Base-by-base conservation (phyloP, 192 early-diverging fungal genomes). In the Paraglomus occultum region DNA sequence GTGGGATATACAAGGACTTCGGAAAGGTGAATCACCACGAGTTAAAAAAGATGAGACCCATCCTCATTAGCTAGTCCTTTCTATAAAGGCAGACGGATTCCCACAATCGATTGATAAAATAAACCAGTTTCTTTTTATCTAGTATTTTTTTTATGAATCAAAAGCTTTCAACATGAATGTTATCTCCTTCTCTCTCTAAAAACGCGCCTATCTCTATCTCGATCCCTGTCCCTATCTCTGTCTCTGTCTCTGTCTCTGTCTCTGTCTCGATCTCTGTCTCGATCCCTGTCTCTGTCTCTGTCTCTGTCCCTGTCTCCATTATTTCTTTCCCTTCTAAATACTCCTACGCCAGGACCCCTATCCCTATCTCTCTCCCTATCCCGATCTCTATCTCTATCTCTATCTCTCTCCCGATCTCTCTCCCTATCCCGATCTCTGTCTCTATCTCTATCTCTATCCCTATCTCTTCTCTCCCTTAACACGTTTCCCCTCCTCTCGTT, bases 131-230 rank as follows among this genome's bases (percentile, higher is more conserved):
- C 39, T n/a, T 42, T 53, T 44, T 22, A 10, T 55, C 31, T 31
- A 31, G 31, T 31, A 1, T 31, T 31, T 31, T 31, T 31, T 31
- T 31, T 31, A 31, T 3, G 31, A 31, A 31, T 31, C 31, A 31
- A 3, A 31, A 31, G 31, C 31, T 31, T 31, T 31, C 31, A 3
- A 31, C 31, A 31, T 31, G 31, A 31, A 31, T 31, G 31, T 31
- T 52, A 70, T 39, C 67, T 43, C 39, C 67, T 55, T 69, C 67
- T 69, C 43, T 69, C 67, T 42, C 63, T 64, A 64, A 64, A 50
- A 50, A 31, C 31, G 31, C 31, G 31, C 31, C 31, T 31, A 31
- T 31, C 31, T 31, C 31, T 31, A 15, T 9, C 51, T 38, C 63
- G 31, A 60, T 60, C 38, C 39, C 51, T 49, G 48, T 49, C 51